These are phyloP conservation scores for Solanum paucissectum DNA, from an alignment of 257 asterid species.

Conservation along the genomic window DNA sequence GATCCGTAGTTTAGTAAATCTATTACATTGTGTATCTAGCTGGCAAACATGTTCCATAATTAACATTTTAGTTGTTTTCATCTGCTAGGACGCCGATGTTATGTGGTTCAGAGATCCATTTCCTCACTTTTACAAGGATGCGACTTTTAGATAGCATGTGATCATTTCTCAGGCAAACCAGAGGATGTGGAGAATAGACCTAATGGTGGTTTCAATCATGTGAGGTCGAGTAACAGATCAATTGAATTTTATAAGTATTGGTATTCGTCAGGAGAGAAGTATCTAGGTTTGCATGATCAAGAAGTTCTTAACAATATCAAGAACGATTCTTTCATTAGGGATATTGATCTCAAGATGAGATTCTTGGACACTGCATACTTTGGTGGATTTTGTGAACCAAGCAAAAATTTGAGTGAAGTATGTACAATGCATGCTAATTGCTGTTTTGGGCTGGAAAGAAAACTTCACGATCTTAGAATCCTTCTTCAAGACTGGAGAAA, in stretches of 20 bases:
- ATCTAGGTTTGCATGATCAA: conserved; percentile 44
- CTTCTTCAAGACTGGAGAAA: conserved; percentile 43
- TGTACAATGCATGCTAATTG: conserved; percentile 72
- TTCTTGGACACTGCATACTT: conserved; percentile 37
- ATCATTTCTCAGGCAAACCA: conserved; percentile 11
- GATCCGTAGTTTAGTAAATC: conserved; percentile 14
- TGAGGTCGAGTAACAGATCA: conserved; percentile 24
- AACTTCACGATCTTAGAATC: conserved; percentile 41
- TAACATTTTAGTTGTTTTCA: neutral
- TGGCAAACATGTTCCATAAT: conserved; percentile 12
- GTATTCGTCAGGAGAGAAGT: conserved; percentile 23
- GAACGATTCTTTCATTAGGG: conserved; percentile 11
- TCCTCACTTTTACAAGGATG: conserved; percentile 23
- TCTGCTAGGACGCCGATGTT: conserved; percentile 49
- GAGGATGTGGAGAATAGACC: conserved; percentile 23
- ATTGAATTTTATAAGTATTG: conserved; percentile 44
- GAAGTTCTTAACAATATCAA: conserved; percentile 13
- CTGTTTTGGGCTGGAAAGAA: conserved; percentile 43
- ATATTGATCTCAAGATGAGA: conserved; percentile 36
- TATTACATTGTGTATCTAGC: conserved; percentile 41
- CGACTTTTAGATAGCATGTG: conserved; percentile 44
- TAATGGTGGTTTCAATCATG: conserved; percentile 43
- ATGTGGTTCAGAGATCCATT: conserved; percentile 62
- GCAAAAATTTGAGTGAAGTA: conserved; percentile 32
- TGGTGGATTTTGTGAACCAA: conserved; percentile 53